A percentile compares a stretch with the other conserved stretches of the same genome.
These are phyloP conservation scores for Wickerhamomyces chambardii DNA, from an alignment of 805 yeast species.

Conservation along the genomic window DNA sequence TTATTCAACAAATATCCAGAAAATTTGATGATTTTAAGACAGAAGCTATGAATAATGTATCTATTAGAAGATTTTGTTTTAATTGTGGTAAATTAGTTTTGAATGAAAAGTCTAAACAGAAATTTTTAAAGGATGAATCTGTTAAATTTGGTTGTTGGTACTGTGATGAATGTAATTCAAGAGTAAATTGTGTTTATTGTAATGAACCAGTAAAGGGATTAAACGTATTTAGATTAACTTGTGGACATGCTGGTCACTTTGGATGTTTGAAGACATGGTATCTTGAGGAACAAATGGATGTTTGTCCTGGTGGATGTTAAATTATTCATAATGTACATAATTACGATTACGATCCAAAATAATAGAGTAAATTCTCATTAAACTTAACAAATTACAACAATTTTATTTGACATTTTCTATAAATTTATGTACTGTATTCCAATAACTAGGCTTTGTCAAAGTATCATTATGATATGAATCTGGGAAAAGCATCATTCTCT, in stretches of 20 bases:
- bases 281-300: slow-evolving; percentile 46
- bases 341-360: no score
- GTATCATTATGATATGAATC: slow-evolving; percentile 81
- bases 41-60: slow-evolving; percentile 19
- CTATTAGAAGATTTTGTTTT: slow-evolving; percentile 50
- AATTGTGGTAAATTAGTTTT: slow-evolving; percentile 49
- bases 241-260: slow-evolving; percentile 87
- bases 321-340: not conserved
- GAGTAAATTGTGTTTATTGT: slow-evolving; percentile 55
- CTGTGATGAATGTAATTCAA: slow-evolving; percentile 62
- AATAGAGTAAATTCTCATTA: no score
- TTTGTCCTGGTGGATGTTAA: slow-evolving; percentile 67
- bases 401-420: slow-evolving; percentile 17
- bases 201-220: slow-evolving; percentile 69
- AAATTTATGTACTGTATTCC: slow-evolving; percentile 60
- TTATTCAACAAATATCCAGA: slow-evolving; percentile 34
- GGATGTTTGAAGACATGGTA: slow-evolving; percentile 79
- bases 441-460: slow-evolving; percentile 62
- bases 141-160: slow-evolving; percentile 70
- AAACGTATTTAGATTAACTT: slow-evolving; percentile 46
- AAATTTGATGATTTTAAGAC: slow-evolving; percentile 14
- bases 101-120: slow-evolving; percentile 46
- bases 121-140: slow-evolving; percentile 18
- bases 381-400: no score
- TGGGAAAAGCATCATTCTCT: slow-evolving; percentile 44